phyloP scores from a whole-genome alignment of 805 yeast species.

The Starmera caribaea region DNA sequence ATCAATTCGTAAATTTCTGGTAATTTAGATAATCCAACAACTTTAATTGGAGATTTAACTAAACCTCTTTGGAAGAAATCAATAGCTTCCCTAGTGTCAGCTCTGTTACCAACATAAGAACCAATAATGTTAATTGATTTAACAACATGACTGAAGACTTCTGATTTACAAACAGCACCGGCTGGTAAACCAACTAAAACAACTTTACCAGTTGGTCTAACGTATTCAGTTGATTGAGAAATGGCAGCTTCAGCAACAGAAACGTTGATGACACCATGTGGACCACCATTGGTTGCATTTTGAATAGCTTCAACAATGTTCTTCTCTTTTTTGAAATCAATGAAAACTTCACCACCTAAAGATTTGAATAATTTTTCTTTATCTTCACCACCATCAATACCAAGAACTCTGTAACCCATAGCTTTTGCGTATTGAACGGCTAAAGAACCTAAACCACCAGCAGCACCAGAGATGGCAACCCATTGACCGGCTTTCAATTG shows the following conservation, averaged over 20 bases:
- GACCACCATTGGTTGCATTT: conserved; percentile 56
- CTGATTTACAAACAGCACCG: conserved; percentile 54
- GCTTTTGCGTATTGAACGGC: conserved; percentile 52
- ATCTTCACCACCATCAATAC: conserved; percentile 47
- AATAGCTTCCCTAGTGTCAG: conserved; percentile 62
- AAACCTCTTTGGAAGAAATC: conserved; percentile 55
- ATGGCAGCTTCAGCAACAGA: conserved; percentile 63
- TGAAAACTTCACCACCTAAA: conserved; percentile 44
- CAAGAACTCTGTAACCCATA: conserved; percentile 47
- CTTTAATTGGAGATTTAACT: conserved; percentile 46
- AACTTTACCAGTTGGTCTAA: conserved; percentile 58
- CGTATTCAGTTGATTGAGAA: conserved; percentile 44
- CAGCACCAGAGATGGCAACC: conserved; percentile 54
- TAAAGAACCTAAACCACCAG: conserved; percentile 52
- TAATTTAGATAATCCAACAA: conserved; percentile 41
- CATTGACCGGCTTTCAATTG: conserved; percentile 41
- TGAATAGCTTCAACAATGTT: conserved; percentile 43
- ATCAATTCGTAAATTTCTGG: conserved; percentile 46
- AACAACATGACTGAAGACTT: conserved; percentile 63
- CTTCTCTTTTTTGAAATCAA: conserved; percentile 43
- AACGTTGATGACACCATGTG: conserved; percentile 22
- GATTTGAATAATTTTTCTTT: conserved; percentile 34
- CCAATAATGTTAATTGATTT: conserved; percentile 64
- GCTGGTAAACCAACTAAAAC: conserved; percentile 72
- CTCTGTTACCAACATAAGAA: conserved; percentile 83